Base-by-base conservation (phyloP, 2,329 filamentous ascomycete genomes). In the Calonectria multiphialidica region DNA sequence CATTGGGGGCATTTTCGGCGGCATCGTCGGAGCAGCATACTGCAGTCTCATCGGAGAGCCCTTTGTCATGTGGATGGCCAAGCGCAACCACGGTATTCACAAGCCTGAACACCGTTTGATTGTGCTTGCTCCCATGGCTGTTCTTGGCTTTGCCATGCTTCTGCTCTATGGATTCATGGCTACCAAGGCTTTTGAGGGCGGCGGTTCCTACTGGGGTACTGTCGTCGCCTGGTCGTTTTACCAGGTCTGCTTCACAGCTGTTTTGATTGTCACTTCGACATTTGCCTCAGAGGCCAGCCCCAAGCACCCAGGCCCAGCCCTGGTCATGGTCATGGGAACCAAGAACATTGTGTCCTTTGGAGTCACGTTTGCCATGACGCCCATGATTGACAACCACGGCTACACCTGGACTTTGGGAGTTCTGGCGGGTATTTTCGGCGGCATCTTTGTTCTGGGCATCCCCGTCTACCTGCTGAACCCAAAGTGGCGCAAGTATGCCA, bases 21-120 rank as follows among this genome's bases (percentile, higher is more conserved):
- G 49, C 35, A 16, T 67, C 13, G 49, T 67, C 13, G 64, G 64
- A 25, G 50, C 50, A 12, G 49, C 50, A 2, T 67, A 67, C 35
- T 67, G 64, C 50, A 67, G 49, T 35, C 42, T 67, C n/a, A 0
- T 67, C n/a, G 64, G 64, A 55, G 64, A 67, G 33, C 64, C 64
- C 10, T 67, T 67, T 21, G 64, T 67, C 21, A 18, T 67, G 25
- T 67, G 50, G 49, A 65, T 65, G 62, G 62, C 62, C 21, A 65
- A 42, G 15, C 45, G 62, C 13, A 53, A 65, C 47, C 62, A 53
- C 18, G 62, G 62, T 13, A 65, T 65, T 35, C 62, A 65, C 47
- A 50, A 49, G n/a, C 62, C 62, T 9, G 62, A 65, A 13, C 62
- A 65, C 23, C 62, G 62, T 6, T 25, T 65, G 8, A 42, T 65